These are phyloP conservation scores for Sclerotinia glacialis DNA, from an alignment of 2,329 filamentous ascomycete species.

Conservation along the genomic window DNA sequence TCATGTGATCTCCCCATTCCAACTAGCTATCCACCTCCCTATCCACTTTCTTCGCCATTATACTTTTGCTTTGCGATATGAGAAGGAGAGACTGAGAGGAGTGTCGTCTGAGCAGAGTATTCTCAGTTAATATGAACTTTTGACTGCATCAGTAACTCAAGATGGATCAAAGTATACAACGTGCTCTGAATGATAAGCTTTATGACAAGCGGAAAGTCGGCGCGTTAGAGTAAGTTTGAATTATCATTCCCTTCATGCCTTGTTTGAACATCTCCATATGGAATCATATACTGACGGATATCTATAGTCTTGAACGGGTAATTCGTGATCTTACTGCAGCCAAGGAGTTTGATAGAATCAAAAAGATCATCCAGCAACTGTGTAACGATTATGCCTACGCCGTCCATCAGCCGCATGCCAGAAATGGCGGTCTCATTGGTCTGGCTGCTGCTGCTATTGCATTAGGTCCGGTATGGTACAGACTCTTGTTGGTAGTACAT, in stretches of 20 bases:
- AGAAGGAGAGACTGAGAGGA: slow-evolving; percentile 12
- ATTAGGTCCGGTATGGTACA: slow-evolving; percentile 68
- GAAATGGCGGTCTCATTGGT: slow-evolving; percentile 94
- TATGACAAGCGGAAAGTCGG: slow-evolving; percentile 98
- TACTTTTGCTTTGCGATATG: slow-evolving; percentile 17
- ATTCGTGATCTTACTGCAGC: slow-evolving; percentile 79
- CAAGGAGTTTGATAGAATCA: slow-evolving; percentile 76
- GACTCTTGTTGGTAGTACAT: slow-evolving; percentile 1
- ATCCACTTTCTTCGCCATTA: slow-evolving; percentile 13
- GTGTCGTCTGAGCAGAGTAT: slow-evolving; percentile 12
- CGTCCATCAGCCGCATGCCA: slow-evolving; percentile 91
- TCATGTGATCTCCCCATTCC: slow-evolving; percentile 16
- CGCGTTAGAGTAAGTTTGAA: slow-evolving; percentile 75
- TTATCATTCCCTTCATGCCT: background rate
- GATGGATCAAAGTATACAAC: slow-evolving; percentile 89
- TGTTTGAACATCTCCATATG: background rate
- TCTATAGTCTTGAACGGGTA: slow-evolving; percentile 74
- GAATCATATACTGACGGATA: slow-evolving; percentile 15
- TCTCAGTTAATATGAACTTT: slow-evolving; percentile 6
- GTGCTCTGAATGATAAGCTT: slow-evolving; percentile 93
- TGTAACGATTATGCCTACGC: slow-evolving; percentile 98
- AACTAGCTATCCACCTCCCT: slow-evolving; percentile 12
- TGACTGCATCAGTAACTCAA: slow-evolving; percentile 22
- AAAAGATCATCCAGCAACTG: slow-evolving; percentile 88
- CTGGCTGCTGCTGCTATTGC: slow-evolving; percentile 94